These are phyloP conservation scores for Dioscorea alata DNA, from an alignment of 106 monocot genomes.

Conservation along the genomic window DNA sequence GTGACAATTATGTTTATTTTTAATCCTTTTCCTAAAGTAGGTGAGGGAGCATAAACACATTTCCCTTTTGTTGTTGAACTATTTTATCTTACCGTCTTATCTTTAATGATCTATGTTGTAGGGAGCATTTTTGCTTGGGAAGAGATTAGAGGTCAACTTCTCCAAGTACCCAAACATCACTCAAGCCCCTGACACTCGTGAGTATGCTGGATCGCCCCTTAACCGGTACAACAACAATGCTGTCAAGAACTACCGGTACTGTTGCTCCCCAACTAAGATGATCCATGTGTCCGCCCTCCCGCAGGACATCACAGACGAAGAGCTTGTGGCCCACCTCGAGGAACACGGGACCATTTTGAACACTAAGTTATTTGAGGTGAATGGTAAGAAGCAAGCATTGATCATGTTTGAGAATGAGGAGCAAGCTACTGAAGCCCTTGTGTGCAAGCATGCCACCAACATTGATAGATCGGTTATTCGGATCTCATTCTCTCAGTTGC, in stretches of 20 bases:
- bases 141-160: slow-evolving; percentile 80
- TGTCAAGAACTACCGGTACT: slow-evolving; percentile 68
- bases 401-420: slow-evolving; percentile 73
- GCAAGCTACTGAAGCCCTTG: slow-evolving; percentile 78
- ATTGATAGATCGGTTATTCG: slow-evolving; percentile 54
- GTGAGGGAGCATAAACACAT: too few relatives aligned
- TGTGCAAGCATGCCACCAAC: slow-evolving; percentile 67
- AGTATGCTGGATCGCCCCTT: slow-evolving; percentile 66
- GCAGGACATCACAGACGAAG: slow-evolving; percentile 58
- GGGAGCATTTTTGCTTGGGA: slow-evolving; percentile 82
- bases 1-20: too few relatives aligned
- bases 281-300: slow-evolving; percentile 76
- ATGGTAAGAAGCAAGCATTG: slow-evolving; percentile 76
- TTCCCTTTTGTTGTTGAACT: too few relatives aligned
- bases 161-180: slow-evolving; percentile 92
- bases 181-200: slow-evolving; percentile 58
- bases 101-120: slow-evolving; percentile 6
- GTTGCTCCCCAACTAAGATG: slow-evolving; percentile 75
- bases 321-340: slow-evolving; percentile 45
- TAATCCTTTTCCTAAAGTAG: too few relatives aligned
- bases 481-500: slow-evolving; percentile 86
- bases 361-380: slow-evolving; percentile 68
- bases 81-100: too few relatives aligned
- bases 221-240: slow-evolving; percentile 88
- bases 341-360: slow-evolving; percentile 62